Base-by-base conservation (phyloP, 306 rosid species). In the Vigna reflexopilosa region DNA sequence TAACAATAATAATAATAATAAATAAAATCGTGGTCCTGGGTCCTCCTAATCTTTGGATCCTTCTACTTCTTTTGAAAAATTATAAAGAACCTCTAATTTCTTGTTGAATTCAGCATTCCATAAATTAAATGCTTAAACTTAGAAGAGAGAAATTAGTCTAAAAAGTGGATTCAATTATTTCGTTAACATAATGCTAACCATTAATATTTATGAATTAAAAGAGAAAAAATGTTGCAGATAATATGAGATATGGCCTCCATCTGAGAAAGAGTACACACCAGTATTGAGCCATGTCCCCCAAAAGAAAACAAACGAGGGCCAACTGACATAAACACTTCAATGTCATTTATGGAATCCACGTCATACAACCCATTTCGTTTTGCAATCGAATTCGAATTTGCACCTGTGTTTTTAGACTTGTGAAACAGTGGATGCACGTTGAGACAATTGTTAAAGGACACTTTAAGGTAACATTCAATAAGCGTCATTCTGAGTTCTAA, bases 381-480 rank as follows among this genome's bases (percentile, higher is more conserved):
- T 82, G 79, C 82, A 63, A 55, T 26, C 14, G 77, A 70, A 79
- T 70, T 26, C 20, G 88, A 70, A 75, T 75, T 76, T 70, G 26
- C 17, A 22, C 48, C 73, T 72, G 32, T 77, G 61, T 24, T 65
- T n/a, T 24, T 54, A 4, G 61, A 57, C 73, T 24, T 57, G 61
- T 54, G 64, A 64, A 71, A 70, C 55, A 38, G 72, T 64, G 30
- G 47, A 40, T 54, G 40, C 54, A 67, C 77, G 22, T 34, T 19
- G 49, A 67, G 85, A 76, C 85, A 82, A 74, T 61, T 51, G 61
- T 72, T 72, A 40, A 17, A 82, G 81, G 81, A 80, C 81, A 59
- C 63, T 24, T 69, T 45, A 24, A 57, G 54, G 45, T 51, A 15
- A 32, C 24, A 4, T 67, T 75, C 40, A 50, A 4, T 48, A 45